A percentile compares a stretch with the other conserved stretches of the same genome.
phyloP scores from a whole-genome alignment of 352 stramenopile species.

The Globisporangium sylvaticum region DNA sequence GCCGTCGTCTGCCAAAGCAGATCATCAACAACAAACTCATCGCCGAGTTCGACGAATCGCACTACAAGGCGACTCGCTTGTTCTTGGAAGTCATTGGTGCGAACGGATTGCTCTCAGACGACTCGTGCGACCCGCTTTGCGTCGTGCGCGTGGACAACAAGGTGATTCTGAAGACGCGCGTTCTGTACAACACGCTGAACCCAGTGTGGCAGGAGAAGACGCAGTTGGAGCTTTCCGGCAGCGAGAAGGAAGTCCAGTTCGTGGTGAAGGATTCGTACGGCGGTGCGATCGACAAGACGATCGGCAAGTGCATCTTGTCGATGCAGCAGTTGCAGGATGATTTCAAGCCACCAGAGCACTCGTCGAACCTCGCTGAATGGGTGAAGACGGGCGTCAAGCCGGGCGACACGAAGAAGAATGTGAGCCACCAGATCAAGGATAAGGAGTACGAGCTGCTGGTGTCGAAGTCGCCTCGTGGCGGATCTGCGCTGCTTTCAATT shows the following conservation, averaged over 20 bases:
- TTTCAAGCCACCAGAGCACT: slow-evolving; percentile 68
- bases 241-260: slow-evolving; percentile 62
- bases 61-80: slow-evolving; percentile 59
- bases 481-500: slow-evolving; percentile 21
- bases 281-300: slow-evolving; percentile 68
- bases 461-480: slow-evolving; percentile 38
- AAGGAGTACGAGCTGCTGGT: slow-evolving; percentile 73
- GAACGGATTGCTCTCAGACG: slow-evolving; percentile 64
- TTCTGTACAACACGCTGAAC: slow-evolving; percentile 87
- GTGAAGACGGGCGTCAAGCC: slow-evolving; percentile 76
- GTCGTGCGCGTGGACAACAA: slow-evolving; percentile 70
- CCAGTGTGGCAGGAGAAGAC: slow-evolving; percentile 78
- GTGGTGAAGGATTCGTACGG: slow-evolving; percentile 85
- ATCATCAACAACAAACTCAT: slow-evolving; percentile 66
- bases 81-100: slow-evolving; percentile 68
- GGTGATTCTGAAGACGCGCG: slow-evolving; percentile 60
- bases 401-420: slow-evolving; percentile 77
- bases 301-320: slow-evolving; percentile 72
- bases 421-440: slow-evolving; percentile 70
- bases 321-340: slow-evolving; percentile 74
- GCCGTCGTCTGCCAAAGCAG: slow-evolving; percentile 63
- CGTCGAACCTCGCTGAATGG: slow-evolving; percentile 75
- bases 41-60: slow-evolving; percentile 52
- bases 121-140: slow-evolving; percentile 75
- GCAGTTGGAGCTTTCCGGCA: slow-evolving; percentile 46